These are phyloP conservation scores for Stemphylium vesicarium DNA, from an alignment of 2,329 filamentous ascomycete species.

Conservation along the genomic window DNA sequence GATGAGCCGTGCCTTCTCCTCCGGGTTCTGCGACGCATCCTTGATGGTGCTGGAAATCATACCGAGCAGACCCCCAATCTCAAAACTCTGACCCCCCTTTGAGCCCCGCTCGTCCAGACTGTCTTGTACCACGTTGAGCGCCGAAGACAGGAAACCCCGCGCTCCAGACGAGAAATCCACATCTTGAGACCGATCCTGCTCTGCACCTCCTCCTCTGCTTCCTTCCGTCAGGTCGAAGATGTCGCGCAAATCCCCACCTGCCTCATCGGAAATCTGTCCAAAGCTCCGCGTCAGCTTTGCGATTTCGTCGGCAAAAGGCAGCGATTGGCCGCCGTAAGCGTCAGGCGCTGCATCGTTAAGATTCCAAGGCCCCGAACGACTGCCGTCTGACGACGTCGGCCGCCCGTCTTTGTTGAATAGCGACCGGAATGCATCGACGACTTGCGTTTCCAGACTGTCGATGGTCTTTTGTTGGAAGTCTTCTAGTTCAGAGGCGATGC, in stretches of 20 bases:
- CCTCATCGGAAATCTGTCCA: slow-evolving; percentile 35
- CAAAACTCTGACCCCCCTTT: slow-evolving; percentile 21
- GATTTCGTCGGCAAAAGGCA: slow-evolving; percentile 40
- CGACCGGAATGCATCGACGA: slow-evolving; percentile 38
- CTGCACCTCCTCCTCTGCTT: slow-evolving; percentile 14
- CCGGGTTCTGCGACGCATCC: slow-evolving; percentile 36
- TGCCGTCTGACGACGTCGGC: slow-evolving; percentile 20
- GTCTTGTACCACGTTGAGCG: slow-evolving; percentile 35
- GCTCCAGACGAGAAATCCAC: slow-evolving; percentile 27
- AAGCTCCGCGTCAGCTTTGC: slow-evolving; percentile 40
- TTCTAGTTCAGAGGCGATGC: slow-evolving; percentile 39
- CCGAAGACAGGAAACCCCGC: slow-evolving; percentile 34
- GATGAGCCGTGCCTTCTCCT: slow-evolving; percentile 39
- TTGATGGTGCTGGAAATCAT: slow-evolving; percentile 38
- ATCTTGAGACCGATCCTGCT: slow-evolving; percentile 20
- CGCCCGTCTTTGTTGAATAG: slow-evolving; percentile 32
- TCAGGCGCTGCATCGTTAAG: slow-evolving; percentile 37
- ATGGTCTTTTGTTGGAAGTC: slow-evolving; percentile 41
- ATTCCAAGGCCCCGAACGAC: slow-evolving; percentile 26
- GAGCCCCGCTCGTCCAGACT: slow-evolving; percentile 28
- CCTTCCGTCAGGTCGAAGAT: slow-evolving; percentile 37
- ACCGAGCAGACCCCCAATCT: slow-evolving; percentile 36
- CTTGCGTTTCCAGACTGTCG: slow-evolving; percentile 38
- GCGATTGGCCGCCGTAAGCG: slow-evolving; percentile 36
- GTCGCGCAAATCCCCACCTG: slow-evolving; percentile 35